These are phyloP conservation scores for Pseudomonodictys pantanalensis DNA, from an alignment of 495 filamentous ascomycete genomes.

Conservation along the genomic window DNA sequence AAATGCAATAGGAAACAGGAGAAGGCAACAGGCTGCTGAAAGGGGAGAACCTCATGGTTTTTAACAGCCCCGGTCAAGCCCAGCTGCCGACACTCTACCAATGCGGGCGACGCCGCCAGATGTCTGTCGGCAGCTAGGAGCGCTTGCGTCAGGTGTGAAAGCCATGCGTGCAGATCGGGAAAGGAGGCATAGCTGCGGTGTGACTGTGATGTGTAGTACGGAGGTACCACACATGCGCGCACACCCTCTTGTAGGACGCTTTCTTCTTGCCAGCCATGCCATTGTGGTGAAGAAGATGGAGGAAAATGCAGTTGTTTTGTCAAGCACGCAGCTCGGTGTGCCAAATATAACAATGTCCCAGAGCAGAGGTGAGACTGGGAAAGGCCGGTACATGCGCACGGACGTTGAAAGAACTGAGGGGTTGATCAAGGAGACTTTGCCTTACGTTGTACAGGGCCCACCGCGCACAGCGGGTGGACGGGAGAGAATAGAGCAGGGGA, in stretches of 20 bases:
- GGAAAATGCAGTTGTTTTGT: too few species aligned
- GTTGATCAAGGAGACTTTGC: neutral
- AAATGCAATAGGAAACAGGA: neutral
- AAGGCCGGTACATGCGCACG: slow-evolving; percentile 3
- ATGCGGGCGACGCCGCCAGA: slow-evolving; percentile 17
- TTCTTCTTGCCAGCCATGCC: neutral
- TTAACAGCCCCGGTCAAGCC: slow-evolving; percentile 22
- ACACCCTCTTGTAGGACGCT: neutral
- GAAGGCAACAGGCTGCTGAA: slow-evolving; percentile 3
- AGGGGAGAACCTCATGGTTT: slow-evolving; percentile 23
- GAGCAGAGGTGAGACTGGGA: too few species aligned
- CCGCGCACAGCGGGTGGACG: slow-evolving; percentile 2
- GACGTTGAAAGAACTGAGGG: slow-evolving; percentile 18
- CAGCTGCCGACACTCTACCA: slow-evolving; percentile 15
- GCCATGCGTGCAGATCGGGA: slow-evolving; percentile 16
- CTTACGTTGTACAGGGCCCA: slow-evolving; percentile 6
- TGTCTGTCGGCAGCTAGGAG: slow-evolving; percentile 15
- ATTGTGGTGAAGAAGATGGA: neutral
- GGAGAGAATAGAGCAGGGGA: neutral
- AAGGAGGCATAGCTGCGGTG: slow-evolving; percentile 25
- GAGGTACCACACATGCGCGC: slow-evolving; percentile 1
- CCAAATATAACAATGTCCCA: too few species aligned
- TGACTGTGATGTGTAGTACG: slow-evolving; percentile 24
- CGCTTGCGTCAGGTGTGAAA: slow-evolving; percentile 7
- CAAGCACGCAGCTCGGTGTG: too few species aligned